These are phyloP conservation scores for Protea cynaroides DNA, from an alignment of 164 flowering plant species.

Conservation along the genomic window DNA sequence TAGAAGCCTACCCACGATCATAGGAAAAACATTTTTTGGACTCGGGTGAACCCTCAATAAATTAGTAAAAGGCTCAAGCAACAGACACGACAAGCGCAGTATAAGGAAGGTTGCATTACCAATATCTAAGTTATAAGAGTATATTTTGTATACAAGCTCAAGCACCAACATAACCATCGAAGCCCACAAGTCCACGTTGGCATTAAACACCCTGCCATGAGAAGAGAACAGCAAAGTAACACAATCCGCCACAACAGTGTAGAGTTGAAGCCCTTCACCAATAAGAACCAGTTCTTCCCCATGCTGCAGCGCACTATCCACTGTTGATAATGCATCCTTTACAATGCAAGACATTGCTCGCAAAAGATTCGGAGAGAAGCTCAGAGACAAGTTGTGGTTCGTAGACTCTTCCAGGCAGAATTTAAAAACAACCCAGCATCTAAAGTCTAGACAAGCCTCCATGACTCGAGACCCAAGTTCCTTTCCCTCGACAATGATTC, in stretches of 20 bases:
- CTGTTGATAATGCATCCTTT: conserved; percentile 24
- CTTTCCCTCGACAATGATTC: conserved; percentile 18
- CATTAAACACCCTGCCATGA: conserved; percentile 49
- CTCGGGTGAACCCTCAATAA: conserved; percentile 65
- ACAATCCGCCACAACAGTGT: conserved; percentile 39
- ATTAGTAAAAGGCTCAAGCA: conserved; percentile 65
- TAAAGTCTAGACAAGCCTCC: conserved; percentile 49
- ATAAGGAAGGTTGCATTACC: conserved; percentile 17
- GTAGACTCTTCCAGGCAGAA: conserved; percentile 63
- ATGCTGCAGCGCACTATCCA: conserved; percentile 11
- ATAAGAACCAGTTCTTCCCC: conserved; percentile 12
- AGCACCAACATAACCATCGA: conserved; percentile 35
- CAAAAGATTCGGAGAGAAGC: conserved; percentile 43
- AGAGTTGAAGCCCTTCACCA: conserved; percentile 29
- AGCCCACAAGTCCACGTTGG: conserved; percentile 63
- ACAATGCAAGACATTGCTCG: conserved; percentile 37
- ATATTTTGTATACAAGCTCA: conserved; percentile 32
- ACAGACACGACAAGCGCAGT: conserved; percentile 36
- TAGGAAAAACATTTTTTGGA: conserved; percentile 60
- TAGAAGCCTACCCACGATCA: conserved; percentile 65
- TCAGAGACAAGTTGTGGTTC: conserved; percentile 30
- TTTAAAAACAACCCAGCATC: conserved; percentile 72
- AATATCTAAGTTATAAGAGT: conserved; percentile 12
- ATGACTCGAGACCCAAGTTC: conserved; percentile 11
- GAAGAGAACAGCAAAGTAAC: conserved; percentile 43